phyloP scores from a whole-genome alignment of 2,329 filamentous ascomycete genomes.

The Ophiostoma piceae region DNA sequence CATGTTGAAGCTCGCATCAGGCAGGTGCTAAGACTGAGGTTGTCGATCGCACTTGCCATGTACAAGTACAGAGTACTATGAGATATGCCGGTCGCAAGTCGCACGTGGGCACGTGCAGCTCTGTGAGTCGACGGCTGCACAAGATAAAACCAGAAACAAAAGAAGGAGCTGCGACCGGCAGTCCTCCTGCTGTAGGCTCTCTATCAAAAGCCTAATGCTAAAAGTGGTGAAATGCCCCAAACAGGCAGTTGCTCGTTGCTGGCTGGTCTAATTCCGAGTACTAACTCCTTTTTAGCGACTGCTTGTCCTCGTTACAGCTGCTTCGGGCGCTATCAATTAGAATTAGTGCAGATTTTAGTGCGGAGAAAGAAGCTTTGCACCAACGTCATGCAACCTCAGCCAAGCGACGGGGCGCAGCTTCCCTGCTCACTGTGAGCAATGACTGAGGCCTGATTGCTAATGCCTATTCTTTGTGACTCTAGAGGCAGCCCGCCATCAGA shows the following conservation, averaged over 20 bases:
- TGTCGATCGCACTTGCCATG: not conserved
- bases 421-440: not conserved
- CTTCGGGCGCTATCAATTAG: not conserved
- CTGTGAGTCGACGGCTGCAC: slow-evolving; percentile 17
- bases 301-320: not conserved
- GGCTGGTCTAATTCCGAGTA: not conserved
- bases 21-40: not conserved
- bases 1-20: not conserved
- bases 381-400: slow-evolving; percentile 3
- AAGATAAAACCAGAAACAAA: not conserved
- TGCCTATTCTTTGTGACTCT: not conserved
- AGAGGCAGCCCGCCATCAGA: not conserved
- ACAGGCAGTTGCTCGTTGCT: not conserved
- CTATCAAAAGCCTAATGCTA: not conserved
- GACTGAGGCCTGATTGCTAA: not conserved
- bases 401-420: slow-evolving; percentile 2
- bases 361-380: slow-evolving; percentile 16
- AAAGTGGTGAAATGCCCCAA: not conserved
- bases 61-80: no score
- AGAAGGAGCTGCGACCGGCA: not conserved
- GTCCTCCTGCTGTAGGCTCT: not conserved
- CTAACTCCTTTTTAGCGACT: not conserved
- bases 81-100: no score
- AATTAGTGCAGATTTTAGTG: not conserved
- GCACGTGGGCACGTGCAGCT: slow-evolving; percentile 16